Percentiles rank a stretch among this genome's conserved stretches.
Conservation (phyloP, 2,329 filamentous ascomycete species). For the Coniochaeta sp. region DNA sequence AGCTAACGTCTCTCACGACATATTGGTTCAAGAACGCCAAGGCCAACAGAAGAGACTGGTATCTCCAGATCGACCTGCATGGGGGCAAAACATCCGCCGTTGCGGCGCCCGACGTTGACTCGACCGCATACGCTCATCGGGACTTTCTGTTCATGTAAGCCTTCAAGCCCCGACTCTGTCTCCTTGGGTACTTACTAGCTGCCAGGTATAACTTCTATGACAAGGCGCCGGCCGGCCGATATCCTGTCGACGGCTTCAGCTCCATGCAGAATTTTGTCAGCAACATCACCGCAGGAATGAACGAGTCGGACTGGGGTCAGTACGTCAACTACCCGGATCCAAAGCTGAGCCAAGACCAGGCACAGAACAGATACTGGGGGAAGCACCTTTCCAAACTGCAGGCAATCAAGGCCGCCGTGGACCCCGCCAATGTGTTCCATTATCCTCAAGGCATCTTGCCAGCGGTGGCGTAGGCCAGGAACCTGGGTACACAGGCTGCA, state of each 20-base stretch:
- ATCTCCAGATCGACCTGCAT: constrained; percentile 33
- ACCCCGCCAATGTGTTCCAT: constrained; percentile 31
- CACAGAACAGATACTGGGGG: constrained; percentile 29
- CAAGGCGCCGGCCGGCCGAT: constrained; percentile 21
- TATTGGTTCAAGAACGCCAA: constrained; percentile 32
- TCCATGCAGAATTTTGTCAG: constrained; percentile 25
- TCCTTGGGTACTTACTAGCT: too few relatives aligned
- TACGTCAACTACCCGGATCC: constrained; percentile 36
- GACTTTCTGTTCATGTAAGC: constrained; percentile 42
- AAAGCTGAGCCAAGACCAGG: constrained; percentile 22
- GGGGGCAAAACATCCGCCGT: constrained; percentile 32
- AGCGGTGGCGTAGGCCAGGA: constrained; percentile 4
- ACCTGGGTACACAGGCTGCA: neutral
- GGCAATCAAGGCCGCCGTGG: constrained; percentile 26
- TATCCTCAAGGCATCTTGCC: constrained; percentile 29
- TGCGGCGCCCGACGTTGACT: constrained; percentile 16
- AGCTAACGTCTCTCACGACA: constrained; percentile 28
- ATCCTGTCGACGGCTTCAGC: constrained; percentile 25
- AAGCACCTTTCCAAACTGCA: constrained; percentile 23
- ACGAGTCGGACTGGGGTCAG: constrained; percentile 25
- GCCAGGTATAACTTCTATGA: constrained; percentile 31
- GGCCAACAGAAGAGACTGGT: constrained; percentile 29
- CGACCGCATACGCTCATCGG: constrained; percentile 33
- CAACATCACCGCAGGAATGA: constrained; percentile 22
- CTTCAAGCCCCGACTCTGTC: too few relatives aligned